These are phyloP conservation scores for Pythium phragmiticola DNA, from an alignment of 352 stramenopile genomes.

Conservation along the genomic window DNA sequence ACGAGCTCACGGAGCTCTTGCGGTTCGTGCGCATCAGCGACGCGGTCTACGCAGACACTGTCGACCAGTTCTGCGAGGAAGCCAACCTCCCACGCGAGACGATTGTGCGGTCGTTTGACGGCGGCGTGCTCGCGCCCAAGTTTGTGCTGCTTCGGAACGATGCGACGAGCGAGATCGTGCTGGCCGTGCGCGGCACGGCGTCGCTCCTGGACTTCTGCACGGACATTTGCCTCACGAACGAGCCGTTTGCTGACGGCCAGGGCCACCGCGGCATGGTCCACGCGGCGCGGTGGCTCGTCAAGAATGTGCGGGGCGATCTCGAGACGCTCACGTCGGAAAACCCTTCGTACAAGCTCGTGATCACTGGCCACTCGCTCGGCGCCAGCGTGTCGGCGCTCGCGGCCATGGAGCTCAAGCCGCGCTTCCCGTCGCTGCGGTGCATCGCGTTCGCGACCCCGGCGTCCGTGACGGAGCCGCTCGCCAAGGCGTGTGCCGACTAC, in stretches of 20 bases:
- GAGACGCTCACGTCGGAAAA: constrained; percentile 37
- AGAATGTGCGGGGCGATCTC: constrained; percentile 53
- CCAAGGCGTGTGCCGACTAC: constrained; percentile 45
- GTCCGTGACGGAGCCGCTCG: constrained; percentile 65
- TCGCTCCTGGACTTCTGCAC: constrained; percentile 84
- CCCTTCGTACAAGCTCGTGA: constrained; percentile 52
- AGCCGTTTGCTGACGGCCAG: constrained; percentile 64
- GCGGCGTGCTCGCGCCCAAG: constrained; percentile 78
- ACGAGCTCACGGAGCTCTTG: constrained; percentile 30
- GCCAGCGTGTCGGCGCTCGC: constrained; percentile 67
- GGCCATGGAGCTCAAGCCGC: constrained; percentile 43
- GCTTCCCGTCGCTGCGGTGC: constrained; percentile 55
- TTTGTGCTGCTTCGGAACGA: constrained; percentile 66
- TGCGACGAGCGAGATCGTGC: constrained; percentile 44
- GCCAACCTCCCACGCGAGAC: constrained; percentile 35
- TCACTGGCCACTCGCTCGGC: constrained; percentile 74
- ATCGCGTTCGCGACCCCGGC: constrained; percentile 71
- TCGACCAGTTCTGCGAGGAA: constrained; percentile 54
- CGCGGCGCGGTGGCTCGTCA: constrained; percentile 65
- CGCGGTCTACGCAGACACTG: constrained; percentile 62
- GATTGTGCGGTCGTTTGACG: constrained; percentile 51
- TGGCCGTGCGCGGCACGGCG: constrained; percentile 47
- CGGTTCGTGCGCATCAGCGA: constrained; percentile 65
- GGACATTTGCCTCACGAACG: constrained; percentile 75
- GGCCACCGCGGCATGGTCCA: constrained; percentile 84